Evolutionary conservation across 169 alveolate species (phyloP), one percentile per base, ranked within the genome.

Genomic region (Perkinsus chesapeaki): DNA sequence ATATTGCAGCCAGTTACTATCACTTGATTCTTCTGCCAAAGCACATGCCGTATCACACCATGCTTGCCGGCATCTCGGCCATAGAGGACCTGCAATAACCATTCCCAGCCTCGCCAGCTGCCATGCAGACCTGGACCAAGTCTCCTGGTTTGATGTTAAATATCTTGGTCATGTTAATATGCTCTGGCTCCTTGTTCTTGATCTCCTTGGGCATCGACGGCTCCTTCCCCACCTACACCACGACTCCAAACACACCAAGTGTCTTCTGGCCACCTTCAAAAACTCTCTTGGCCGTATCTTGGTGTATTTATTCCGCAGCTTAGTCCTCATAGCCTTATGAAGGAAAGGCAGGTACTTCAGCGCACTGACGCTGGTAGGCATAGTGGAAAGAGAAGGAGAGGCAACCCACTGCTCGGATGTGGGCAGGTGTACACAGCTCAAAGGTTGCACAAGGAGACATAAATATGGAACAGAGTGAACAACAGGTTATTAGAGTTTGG

Each of bases 51-150:
- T 9, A 91, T 47, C 3, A 91, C 92, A 10, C 92, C 92, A 23
- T 91, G 92, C 92, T 38, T 31, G 60, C 92, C 92, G 48, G 39
- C 36, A 34, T 91, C 92, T 5, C 92, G 48, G 31, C 92, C 92
- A 60, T 91, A 91, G 3, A 91, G 72, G 10, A 91, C 92, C 60
- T 43, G 23, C 5, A 43, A 9, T 5, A 16, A 43, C 60, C 60
- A 5, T 16, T 9, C 60, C 16, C 60, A 16, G 16, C 16, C 60
- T 9, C 60, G 23, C 60, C 60, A 9, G 60, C 60, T 43, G 16
- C 23, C 23, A 16, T 5, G 16, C 60, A 9, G 16, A 43, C 60
- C 48, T 91, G 92, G 38, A 91, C 92, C 60, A 91, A 37, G n/a
- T 91, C 92, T 31, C 92, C 92, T 19, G 39, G 92, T 47, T 91